phyloP scores from a whole-genome alignment of 2,329 filamentous ascomycete species.

The Verticillium dahliae region DNA sequence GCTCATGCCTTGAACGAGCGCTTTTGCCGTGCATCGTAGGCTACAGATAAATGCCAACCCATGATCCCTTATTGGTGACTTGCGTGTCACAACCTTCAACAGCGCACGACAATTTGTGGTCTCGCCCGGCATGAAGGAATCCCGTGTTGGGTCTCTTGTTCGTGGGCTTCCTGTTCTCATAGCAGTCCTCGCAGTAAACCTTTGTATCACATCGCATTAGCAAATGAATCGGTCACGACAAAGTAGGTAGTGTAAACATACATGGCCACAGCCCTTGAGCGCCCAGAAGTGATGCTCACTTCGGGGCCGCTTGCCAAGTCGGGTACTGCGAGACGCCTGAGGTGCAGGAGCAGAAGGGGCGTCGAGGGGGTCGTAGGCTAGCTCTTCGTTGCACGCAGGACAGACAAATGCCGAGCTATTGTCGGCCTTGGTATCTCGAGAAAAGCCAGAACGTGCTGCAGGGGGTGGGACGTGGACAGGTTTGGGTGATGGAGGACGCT shows the following conservation, averaged over 20 bases:
- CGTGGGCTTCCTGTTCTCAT: conserved; percentile 43
- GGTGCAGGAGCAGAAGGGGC: conserved; percentile 17
- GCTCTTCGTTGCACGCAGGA: conserved; percentile 77
- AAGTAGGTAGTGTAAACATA: conserved; percentile 34
- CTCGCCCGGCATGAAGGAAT: conserved; percentile 7
- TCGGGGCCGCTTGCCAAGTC: conserved; percentile 39
- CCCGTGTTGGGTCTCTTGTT: conserved; percentile 18
- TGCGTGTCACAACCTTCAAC: conserved; percentile 52
- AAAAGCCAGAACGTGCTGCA: conserved; percentile 71
- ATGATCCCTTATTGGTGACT: conserved; percentile 46
- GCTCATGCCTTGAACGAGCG: neutral
- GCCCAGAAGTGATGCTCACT: conserved; percentile 88
- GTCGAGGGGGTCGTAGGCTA: conserved; percentile 62
- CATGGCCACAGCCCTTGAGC: conserved; percentile 85
- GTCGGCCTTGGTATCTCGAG: conserved; percentile 65
- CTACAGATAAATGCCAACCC: conserved; percentile 56
- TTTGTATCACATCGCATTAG: conserved; percentile 19
- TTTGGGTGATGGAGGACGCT: conserved; percentile 28
- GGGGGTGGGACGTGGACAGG: conserved; percentile 55
- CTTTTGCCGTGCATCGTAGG: conserved; percentile 22
- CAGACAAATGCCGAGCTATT: conserved; percentile 62
- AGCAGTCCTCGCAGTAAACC: conserved; percentile 60
- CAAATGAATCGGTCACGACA: neutral
- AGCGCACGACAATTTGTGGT: conserved; percentile 39
- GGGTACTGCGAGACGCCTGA: conserved; percentile 18